These are phyloP conservation scores for Diaporthe vexans DNA, from an alignment of 2,329 filamentous ascomycete species.

Conservation along the genomic window DNA sequence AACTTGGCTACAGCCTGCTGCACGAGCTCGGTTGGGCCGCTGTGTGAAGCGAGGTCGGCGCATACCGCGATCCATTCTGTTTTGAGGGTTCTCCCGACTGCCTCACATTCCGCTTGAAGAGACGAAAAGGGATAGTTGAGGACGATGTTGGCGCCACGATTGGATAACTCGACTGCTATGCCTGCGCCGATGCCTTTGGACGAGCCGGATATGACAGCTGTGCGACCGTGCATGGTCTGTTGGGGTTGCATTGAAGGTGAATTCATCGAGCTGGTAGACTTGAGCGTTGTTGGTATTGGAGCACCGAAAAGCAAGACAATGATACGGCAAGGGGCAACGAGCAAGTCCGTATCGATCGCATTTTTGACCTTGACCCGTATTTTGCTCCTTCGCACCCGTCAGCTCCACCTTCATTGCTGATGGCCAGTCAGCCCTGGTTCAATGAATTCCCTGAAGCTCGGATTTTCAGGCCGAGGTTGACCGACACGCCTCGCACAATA, in stretches of 20 bases:
- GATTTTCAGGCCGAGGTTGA: no score
- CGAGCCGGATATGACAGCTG: constrained; percentile 2
- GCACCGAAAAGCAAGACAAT: no score
- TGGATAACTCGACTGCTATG: constrained; percentile 22
- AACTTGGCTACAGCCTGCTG: constrained; percentile 23
- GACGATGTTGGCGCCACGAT: constrained; percentile 30
- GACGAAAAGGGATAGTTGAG: constrained; percentile 29
- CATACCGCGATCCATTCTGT: constrained; percentile 32
- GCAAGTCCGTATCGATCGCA: no score
- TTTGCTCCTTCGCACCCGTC: neutral
- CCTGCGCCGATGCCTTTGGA: constrained; percentile 28
- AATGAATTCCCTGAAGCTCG: no score
- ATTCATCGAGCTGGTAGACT: neutral
- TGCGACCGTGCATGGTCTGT: neutral
- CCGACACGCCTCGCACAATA: no score
- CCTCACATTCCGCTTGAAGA: neutral
- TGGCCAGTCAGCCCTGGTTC: no score
- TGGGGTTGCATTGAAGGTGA: neutral
- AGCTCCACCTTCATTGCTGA: no score
- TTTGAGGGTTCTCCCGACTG: neutral
- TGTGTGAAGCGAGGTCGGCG: constrained; percentile 14
- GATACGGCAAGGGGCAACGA: neutral
- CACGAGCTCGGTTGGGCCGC: constrained; percentile 17
- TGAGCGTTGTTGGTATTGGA: no score
- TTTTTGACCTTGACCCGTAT: neutral